A percentile compares a stretch with the other conserved stretches of the same genome.
phyloP scores from a whole-genome alignment of 2,329 filamentous ascomycete genomes.

The Coccinonectria pachysandricola region DNA sequence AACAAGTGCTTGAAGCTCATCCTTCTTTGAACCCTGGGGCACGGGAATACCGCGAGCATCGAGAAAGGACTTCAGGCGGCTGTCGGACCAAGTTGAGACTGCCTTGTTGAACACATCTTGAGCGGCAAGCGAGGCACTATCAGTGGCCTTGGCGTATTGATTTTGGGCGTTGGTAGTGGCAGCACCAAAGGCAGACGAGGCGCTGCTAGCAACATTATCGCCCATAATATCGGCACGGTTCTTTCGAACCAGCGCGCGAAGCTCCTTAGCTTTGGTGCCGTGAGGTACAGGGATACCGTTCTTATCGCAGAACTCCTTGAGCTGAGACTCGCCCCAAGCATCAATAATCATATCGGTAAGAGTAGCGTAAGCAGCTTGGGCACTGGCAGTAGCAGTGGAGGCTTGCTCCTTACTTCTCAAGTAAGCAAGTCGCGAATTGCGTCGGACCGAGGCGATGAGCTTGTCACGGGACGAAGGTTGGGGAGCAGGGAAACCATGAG shows the following conservation, averaged over 20 bases:
- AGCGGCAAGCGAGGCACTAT: slow-evolving; percentile 50
- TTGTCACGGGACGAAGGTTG: slow-evolving; percentile 79
- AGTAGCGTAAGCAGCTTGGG: slow-evolving; percentile 59
- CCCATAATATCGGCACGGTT: slow-evolving; percentile 63
- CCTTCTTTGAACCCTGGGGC: slow-evolving; percentile 59
- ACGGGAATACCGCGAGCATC: slow-evolving; percentile 68
- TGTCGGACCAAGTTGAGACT: slow-evolving; percentile 59
- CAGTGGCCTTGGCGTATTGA: slow-evolving; percentile 65
- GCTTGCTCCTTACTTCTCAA: slow-evolving; percentile 54
- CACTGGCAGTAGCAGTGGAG: slow-evolving; percentile 51
- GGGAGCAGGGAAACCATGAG: slow-evolving; percentile 73
- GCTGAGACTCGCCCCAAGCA: slow-evolving; percentile 76
- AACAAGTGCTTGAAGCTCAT: slow-evolving; percentile 66
- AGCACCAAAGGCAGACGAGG: slow-evolving; percentile 54
- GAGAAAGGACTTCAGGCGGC: slow-evolving; percentile 66
- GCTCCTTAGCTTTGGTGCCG: slow-evolving; percentile 81
- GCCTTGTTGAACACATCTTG: slow-evolving; percentile 58
- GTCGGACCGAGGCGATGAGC: slow-evolving; percentile 78
- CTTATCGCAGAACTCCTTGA: slow-evolving; percentile 91
- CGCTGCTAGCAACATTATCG: slow-evolving; percentile 49
- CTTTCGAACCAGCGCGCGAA: slow-evolving; percentile 82
- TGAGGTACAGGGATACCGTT: slow-evolving; percentile 81
- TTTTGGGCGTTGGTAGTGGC: slow-evolving; percentile 69
- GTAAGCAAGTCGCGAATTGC: slow-evolving; percentile 75
- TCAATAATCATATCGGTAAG: slow-evolving; percentile 79